Evolutionary conservation across 2,329 filamentous ascomycete genomes (phyloP).

Genomic region (Thielaviopsis punctulata): DNA sequence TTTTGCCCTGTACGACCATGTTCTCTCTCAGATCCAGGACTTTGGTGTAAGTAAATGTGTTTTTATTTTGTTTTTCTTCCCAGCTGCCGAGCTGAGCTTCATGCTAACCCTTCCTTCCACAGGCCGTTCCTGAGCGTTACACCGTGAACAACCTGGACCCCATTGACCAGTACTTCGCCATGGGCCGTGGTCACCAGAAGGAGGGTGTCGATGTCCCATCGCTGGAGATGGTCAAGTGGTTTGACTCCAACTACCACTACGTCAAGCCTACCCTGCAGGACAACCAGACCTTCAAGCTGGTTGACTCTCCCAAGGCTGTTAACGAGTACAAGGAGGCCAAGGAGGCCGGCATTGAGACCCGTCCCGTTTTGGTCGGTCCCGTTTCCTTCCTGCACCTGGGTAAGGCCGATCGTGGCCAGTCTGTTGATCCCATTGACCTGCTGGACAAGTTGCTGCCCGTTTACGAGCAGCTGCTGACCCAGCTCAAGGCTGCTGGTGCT

Average conservation of each 20-base stretch:
- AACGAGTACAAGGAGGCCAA: slow-evolving; percentile 92
- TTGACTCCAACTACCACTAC: slow-evolving; percentile 99
- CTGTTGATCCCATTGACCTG: slow-evolving; percentile 81
- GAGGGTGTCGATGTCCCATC: slow-evolving; percentile 79
- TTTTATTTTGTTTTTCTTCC: background rate
- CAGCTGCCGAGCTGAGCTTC: slow-evolving; percentile 1
- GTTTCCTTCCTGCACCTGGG: slow-evolving; percentile 95
- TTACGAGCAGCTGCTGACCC: slow-evolving; percentile 79
- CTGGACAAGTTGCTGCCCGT: slow-evolving; percentile 85
- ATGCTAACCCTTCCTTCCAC: slow-evolving; percentile 11
- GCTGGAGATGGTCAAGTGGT: slow-evolving; percentile 99
- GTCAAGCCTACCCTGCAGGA: slow-evolving; percentile 98
- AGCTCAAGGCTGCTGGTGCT: slow-evolving; percentile 92
- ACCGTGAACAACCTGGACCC: slow-evolving; percentile 71
- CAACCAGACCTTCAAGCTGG: slow-evolving; percentile 89
- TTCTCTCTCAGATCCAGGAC: slow-evolving; percentile 94
- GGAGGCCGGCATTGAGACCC: slow-evolving; percentile 82
- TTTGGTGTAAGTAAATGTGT: slow-evolving; percentile 68
- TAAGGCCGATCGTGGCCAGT: slow-evolving; percentile 94
- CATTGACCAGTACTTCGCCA: slow-evolving; percentile 97
- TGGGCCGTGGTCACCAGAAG: slow-evolving; percentile 98
- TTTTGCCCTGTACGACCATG: slow-evolving; percentile 97
- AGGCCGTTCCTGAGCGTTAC: slow-evolving; percentile 89
- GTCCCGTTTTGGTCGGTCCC: slow-evolving; percentile 86
- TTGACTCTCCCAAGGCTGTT: slow-evolving; percentile 79